Conservation (phyloP, 2,329 filamentous ascomycete genomes). For the Colletotrichum sansevieriae region DNA sequence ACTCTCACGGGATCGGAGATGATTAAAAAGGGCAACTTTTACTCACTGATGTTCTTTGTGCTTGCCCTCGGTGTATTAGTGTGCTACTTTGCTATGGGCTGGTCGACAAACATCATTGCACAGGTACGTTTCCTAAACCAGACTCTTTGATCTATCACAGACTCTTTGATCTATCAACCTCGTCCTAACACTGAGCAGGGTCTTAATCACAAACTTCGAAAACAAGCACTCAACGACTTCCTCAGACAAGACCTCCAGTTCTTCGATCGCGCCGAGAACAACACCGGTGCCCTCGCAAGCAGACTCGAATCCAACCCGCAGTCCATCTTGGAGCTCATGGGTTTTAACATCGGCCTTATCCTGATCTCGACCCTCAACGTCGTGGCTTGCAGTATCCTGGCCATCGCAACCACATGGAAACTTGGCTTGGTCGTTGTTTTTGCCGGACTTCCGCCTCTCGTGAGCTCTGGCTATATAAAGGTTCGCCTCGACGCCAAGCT, state of each 20-base stretch:
- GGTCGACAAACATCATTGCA: slow-evolving; percentile 51
- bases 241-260: slow-evolving; percentile 58
- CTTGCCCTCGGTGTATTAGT: slow-evolving; percentile 60
- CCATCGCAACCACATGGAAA: slow-evolving; percentile 61
- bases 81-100: slow-evolving; percentile 58
- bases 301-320: slow-evolving; percentile 54
- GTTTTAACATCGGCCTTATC: slow-evolving; percentile 56
- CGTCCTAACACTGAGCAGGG: background rate
- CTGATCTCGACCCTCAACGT: slow-evolving; percentile 55
- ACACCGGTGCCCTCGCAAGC: slow-evolving; percentile 53
- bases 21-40: slow-evolving; percentile 62
- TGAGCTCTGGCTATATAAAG: slow-evolving; percentile 54
- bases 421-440: slow-evolving; percentile 62
- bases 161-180: background rate
- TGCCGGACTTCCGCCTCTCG: slow-evolving; percentile 54
- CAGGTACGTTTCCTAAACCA: slow-evolving; percentile 42
- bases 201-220: slow-evolving; percentile 46
- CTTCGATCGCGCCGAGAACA: slow-evolving; percentile 58
- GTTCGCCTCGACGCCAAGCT: slow-evolving; percentile 56
- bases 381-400: slow-evolving; percentile 55
- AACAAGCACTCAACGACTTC: slow-evolving; percentile 49
- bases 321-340: slow-evolving; percentile 57
- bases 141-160: background rate
- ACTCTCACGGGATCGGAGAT: slow-evolving; percentile 50
- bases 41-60: slow-evolving; percentile 67